Evolutionary conservation across 2,329 filamentous ascomycete species (phyloP).

Genomic region (Pyrenophora seminiperda): DNA sequence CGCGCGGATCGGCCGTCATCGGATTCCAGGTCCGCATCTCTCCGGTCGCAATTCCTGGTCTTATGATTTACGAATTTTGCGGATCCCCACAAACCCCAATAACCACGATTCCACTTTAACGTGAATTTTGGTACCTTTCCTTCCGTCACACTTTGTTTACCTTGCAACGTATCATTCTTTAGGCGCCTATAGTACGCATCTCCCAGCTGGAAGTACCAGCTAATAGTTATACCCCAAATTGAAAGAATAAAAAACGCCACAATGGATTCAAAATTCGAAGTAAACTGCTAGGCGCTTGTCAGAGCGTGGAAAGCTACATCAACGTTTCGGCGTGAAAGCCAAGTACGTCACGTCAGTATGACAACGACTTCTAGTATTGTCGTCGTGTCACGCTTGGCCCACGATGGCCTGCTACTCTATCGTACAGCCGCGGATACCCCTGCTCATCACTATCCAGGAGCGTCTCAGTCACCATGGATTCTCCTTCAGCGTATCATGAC

Average conservation of each 20-base stretch:
- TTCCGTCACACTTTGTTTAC: not conserved
- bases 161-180: not conserved
- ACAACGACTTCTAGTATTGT: not conserved
- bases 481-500: not conserved
- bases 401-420: not conserved
- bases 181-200: not conserved
- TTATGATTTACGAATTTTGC: constrained; percentile 11
- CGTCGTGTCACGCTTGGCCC: constrained; percentile 1
- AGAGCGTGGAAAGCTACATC: constrained; percentile 15
- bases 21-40: constrained; percentile 18
- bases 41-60: constrained; percentile 13
- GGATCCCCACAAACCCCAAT: constrained; percentile 3
- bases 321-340: constrained; percentile 3
- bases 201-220: not conserved
- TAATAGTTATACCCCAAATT: not conserved
- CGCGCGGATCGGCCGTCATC: constrained; percentile 17
- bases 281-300: constrained; percentile 22
- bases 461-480: not conserved
- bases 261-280: constrained; percentile 29
- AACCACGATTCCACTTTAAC: no score
- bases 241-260: constrained; percentile 1
- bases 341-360: constrained; percentile 22
- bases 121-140: no score
- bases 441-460: constrained; percentile 13
- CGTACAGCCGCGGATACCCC: constrained; percentile 1